These are phyloP conservation scores for Pseudognaphalium luteoalbum DNA, from an alignment of 129 eudicot species.

Conservation along the genomic window DNA sequence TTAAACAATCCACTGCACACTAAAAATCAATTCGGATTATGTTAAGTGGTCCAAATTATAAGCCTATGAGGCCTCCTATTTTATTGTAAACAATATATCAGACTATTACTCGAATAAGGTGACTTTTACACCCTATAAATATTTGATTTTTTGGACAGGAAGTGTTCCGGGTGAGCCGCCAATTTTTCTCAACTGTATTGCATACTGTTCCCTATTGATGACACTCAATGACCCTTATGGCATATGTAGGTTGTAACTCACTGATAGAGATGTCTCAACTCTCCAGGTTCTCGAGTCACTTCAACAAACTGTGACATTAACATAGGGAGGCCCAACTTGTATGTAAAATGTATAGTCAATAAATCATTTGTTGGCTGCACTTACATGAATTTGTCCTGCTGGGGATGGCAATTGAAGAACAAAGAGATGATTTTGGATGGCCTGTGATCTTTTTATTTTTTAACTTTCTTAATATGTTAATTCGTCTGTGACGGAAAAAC, in stretches of 20 bases:
- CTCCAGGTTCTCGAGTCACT: background rate
- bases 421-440: background rate
- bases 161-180: background rate
- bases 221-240: background rate
- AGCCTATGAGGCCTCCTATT: background rate
- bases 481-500: background rate
- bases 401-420: background rate
- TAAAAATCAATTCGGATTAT: background rate
- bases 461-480: background rate
- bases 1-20: background rate
- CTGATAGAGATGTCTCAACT: background rate
- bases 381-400: background rate
- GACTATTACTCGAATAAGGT: background rate
- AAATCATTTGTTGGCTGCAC: too few species aligned
- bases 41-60: background rate
- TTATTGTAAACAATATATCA: background rate
- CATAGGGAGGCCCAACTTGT: background rate
- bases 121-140: background rate
- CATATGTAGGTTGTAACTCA: background rate
- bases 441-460: background rate
- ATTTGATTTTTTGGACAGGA: background rate
- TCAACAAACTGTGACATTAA: background rate
- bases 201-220: background rate
- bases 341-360: too few species aligned
- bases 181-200: background rate